Evolutionary conservation across 2,329 filamentous ascomycete species (phyloP).

Genomic region (Beauveria asiatica): DNA sequence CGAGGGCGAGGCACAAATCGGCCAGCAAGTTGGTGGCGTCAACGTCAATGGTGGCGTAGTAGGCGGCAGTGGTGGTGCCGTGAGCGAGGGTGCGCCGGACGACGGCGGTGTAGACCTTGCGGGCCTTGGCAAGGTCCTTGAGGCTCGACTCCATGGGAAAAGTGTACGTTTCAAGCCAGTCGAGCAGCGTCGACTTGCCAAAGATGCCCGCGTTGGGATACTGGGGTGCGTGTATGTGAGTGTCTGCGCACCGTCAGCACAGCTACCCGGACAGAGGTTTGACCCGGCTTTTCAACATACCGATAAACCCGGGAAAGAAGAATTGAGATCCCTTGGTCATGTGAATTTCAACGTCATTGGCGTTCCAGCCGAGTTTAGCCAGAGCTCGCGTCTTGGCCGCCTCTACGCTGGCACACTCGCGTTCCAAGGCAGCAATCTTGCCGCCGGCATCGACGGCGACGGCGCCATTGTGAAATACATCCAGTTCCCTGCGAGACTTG

Average conservation of each 20-base stretch:
- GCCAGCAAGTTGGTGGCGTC: slow-evolving; percentile 85
- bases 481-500: slow-evolving; percentile 37
- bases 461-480: slow-evolving; percentile 42
- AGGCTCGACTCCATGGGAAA: slow-evolving; percentile 86
- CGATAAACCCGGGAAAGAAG: slow-evolving; percentile 79
- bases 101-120: slow-evolving; percentile 66
- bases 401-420: slow-evolving; percentile 23
- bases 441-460: slow-evolving; percentile 42
- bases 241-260: slow-evolving; percentile 49
- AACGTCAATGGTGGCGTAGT: slow-evolving; percentile 86
- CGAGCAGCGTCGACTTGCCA: slow-evolving; percentile 82
- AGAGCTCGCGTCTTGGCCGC: slow-evolving; percentile 26
- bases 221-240: slow-evolving; percentile 90
- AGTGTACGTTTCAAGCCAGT: slow-evolving; percentile 91
- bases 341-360: slow-evolving; percentile 29
- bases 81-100: slow-evolving; percentile 75
- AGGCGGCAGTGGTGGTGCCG: slow-evolving; percentile 89
- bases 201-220: slow-evolving; percentile 93
- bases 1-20: slow-evolving; percentile 66
- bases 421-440: slow-evolving; percentile 41
- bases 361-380: slow-evolving; percentile 37
- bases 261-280: background rate
- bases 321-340: slow-evolving; percentile 47
- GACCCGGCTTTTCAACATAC: slow-evolving; percentile 31
- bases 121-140: slow-evolving; percentile 51